A percentile compares a stretch with the other conserved stretches of the same genome.
Evolutionary conservation across 1,284 basidiomycete species (phyloP).

Genomic region (Boletus smithii): DNA sequence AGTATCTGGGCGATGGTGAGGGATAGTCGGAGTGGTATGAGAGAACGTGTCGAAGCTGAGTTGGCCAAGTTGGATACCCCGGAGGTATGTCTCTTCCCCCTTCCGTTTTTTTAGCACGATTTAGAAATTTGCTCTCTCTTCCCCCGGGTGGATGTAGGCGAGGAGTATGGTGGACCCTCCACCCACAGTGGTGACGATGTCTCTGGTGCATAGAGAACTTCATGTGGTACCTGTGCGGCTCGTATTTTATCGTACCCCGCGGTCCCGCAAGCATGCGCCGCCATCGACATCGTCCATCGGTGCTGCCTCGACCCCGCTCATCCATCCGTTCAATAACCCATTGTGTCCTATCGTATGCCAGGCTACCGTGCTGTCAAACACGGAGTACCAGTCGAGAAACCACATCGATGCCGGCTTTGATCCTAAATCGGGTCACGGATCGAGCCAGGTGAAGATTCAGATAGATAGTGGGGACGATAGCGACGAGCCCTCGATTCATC

Average conservation of each 20-base stretch:
- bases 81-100: conserved; percentile 19
- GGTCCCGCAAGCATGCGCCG: conserved; percentile 1
- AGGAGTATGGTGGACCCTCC: conserved; percentile 14
- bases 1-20: conserved; percentile 52
- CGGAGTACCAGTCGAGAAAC: conserved; percentile 1
- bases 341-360: conserved; percentile 33
- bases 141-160: conserved; percentile 6
- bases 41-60: conserved; percentile 23
- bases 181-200: conserved; percentile 23
- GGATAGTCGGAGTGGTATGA: conserved; percentile 19
- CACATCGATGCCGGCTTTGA: neutral
- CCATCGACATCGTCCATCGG: conserved; percentile 2
- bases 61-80: conserved; percentile 16
- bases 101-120: neutral
- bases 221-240: conserved; percentile 25
- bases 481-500: conserved; percentile 24
- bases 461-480: neutral
- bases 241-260: conserved; percentile 27
- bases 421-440: neutral
- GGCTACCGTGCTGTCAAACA: conserved; percentile 25
- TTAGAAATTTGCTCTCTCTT: neutral
- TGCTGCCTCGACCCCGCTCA: conserved; percentile 2
- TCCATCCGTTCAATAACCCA: conserved; percentile 21
- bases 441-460: neutral
- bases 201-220: conserved; percentile 24